Percentiles rank a stretch among this genome's conserved stretches.
These are phyloP conservation scores for Ustilago trichophora DNA, from an alignment of 1,284 basidiomycete species.

Conservation along the genomic window DNA sequence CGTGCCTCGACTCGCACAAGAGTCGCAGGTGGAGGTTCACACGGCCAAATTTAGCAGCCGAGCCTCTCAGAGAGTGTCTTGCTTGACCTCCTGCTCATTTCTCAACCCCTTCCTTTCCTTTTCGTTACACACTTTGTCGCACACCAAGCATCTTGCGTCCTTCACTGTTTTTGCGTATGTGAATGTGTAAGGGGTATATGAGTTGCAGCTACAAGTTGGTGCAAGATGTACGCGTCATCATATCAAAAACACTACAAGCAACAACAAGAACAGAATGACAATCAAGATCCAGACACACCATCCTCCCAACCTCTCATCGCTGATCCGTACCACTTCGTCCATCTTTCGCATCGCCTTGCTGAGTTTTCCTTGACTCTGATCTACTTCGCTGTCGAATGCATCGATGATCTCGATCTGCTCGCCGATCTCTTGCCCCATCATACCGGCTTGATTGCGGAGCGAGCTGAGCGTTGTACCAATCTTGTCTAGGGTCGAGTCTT, in stretches of 20 bases:
- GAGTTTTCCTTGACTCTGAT: slow-evolving; percentile 53
- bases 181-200: too few relatives aligned
- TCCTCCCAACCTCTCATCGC: slow-evolving; percentile 61
- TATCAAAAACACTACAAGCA: slow-evolving; percentile 50
- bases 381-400: slow-evolving; percentile 61
- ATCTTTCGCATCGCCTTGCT: slow-evolving; percentile 58
- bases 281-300: slow-evolving; percentile 66
- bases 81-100: too few relatives aligned
- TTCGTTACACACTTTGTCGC: too few relatives aligned
- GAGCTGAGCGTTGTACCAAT: slow-evolving; percentile 57
- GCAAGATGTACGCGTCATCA: too few relatives aligned
- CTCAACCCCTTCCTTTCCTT: too few relatives aligned
- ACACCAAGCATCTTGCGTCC: too few relatives aligned
- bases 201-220: too few relatives aligned
- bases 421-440: slow-evolving; percentile 61
- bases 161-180: too few relatives aligned
- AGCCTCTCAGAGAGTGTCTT: too few relatives aligned
- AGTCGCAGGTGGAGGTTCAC: too few relatives aligned
- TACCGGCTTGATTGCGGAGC: slow-evolving; percentile 58
- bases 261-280: slow-evolving; percentile 45
- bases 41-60: too few relatives aligned
- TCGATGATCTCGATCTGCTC: slow-evolving; percentile 63
- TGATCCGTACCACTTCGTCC: slow-evolving; percentile 58
- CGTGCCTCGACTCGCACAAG: too few relatives aligned
- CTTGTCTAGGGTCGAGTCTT: slow-evolving; percentile 60